phyloP scores from a whole-genome alignment of 495 filamentous ascomycete genomes.

The Aspergillus incahuasiensis region DNA sequence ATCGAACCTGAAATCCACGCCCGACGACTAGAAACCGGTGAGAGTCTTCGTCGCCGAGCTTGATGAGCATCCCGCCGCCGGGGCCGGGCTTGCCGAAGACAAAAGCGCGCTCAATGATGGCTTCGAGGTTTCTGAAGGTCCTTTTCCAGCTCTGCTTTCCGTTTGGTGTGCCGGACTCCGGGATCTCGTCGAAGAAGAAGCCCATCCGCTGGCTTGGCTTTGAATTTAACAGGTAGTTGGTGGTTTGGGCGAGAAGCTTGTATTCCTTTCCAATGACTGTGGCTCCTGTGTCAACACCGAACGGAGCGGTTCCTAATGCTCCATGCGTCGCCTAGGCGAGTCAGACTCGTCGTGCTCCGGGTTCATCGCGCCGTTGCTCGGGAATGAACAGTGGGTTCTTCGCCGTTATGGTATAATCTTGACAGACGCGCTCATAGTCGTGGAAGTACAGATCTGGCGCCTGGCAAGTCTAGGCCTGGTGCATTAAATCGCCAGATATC shows the following conservation, averaged over 20 bases:
- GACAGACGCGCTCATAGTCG: constrained; percentile 27
- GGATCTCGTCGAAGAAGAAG: constrained; percentile 2
- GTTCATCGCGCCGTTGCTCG: not conserved
- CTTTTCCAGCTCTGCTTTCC: not conserved
- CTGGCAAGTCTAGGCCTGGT: constrained; percentile 44
- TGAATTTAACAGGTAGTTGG: not conserved
- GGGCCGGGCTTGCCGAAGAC: not conserved
- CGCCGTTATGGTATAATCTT: not conserved
- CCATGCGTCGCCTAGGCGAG: not conserved
- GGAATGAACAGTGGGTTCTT: not conserved
- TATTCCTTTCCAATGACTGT: not conserved
- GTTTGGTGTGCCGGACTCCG: not conserved
- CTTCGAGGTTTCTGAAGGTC: not conserved
- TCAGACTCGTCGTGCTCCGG: not conserved
- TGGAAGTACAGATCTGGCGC: constrained; percentile 46
- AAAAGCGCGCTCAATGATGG: constrained; percentile 1
- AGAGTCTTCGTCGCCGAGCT: not conserved
- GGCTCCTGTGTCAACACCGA: constrained; percentile 1
- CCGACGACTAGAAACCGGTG: constrained; percentile 2
- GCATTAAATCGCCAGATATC: constrained; percentile 44
- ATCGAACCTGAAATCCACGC: not conserved
- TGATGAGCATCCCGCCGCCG: constrained; percentile 2
- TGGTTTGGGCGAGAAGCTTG: not conserved
- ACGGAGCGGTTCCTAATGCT: not conserved
- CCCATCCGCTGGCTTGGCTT: not conserved